A percentile compares a stretch with the other conserved stretches of the same genome.
These are phyloP conservation scores for Cyamopsis tetragonoloba DNA, from an alignment of 306 rosid genomes.

Conservation along the genomic window DNA sequence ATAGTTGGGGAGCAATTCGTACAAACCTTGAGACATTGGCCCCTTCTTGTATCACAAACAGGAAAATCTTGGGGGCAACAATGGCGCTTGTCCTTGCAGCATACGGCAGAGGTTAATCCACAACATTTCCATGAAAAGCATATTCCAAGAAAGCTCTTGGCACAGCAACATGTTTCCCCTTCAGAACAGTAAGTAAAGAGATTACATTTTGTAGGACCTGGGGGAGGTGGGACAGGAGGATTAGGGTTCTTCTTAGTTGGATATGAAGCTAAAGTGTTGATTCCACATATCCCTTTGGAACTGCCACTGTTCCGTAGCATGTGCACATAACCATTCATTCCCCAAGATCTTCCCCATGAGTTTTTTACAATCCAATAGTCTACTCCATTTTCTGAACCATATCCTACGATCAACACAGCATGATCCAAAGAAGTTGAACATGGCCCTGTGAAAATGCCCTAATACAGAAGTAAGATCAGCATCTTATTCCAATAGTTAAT, in stretches of 20 bases:
- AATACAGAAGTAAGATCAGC: slow-evolving; percentile 16
- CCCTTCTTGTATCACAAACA: slow-evolving; percentile 39
- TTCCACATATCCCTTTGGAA: slow-evolving; percentile 74
- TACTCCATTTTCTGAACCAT: slow-evolving; percentile 72
- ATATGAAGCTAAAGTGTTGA: slow-evolving; percentile 81
- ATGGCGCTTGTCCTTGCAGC: slow-evolving; percentile 67
- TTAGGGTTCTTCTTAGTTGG: slow-evolving; percentile 70
- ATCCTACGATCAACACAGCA: slow-evolving; percentile 89
- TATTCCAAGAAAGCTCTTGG: slow-evolving; percentile 50
- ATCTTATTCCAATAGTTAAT: not conserved
- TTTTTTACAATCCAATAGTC: slow-evolving; percentile 93
- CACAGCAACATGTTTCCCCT: slow-evolving; percentile 88
- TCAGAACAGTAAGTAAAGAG: slow-evolving; percentile 49
- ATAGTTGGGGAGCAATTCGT: not conserved
- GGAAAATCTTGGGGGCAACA: slow-evolving; percentile 86
- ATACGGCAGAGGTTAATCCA: slow-evolving; percentile 50
- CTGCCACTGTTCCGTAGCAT: slow-evolving; percentile 50
- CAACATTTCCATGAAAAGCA: slow-evolving; percentile 72
- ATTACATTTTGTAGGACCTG: slow-evolving; percentile 63
- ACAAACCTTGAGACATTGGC: slow-evolving; percentile 74
- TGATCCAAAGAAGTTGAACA: slow-evolving; percentile 84
- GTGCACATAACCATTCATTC: slow-evolving; percentile 79
- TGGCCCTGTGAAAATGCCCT: slow-evolving; percentile 89
- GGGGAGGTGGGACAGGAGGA: slow-evolving; percentile 78
- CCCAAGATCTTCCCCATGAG: slow-evolving; percentile 87